Evolutionary conservation across 2,329 filamentous ascomycete species (phyloP), one percentile per base, ranked within the genome.

Genomic region (Pestalotiopsis sp.): DNA sequence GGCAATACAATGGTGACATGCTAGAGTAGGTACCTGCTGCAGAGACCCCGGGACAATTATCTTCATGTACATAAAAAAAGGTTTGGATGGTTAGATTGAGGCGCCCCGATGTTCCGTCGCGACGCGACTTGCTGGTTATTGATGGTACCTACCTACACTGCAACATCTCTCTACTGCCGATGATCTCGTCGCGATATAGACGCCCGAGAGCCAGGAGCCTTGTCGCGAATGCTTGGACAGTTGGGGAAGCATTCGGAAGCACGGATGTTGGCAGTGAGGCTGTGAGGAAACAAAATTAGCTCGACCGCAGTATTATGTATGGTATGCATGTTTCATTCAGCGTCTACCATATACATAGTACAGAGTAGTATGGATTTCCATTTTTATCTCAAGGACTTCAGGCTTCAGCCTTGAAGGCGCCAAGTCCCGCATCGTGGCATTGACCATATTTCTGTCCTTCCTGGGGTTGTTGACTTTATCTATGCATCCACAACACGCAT

Each of bases 301-400:
- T 59, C 57, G 57, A 9, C 23, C 17, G 17, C 17, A n/a, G 45
- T 23, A 52, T 52, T n/a, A n/a, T 23, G 17, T n/a, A 52, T 52
- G 45, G 17, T n/a, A 52, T 52, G 45, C 56, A 67, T 64, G 68
- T 68, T 45, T 65, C 63, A 59, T 13, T 59, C 57, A 36, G 56
- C 56, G 20, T 41, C 36, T 41, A 36, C 9, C 49, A 66, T 66
- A 52, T 60, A 60, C 4, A 41, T 13, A 60, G 60, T 38, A 56
- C 39, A 25, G 36, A 13, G 23, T 20, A 41, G 31, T 12, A 45
- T 57, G 31, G 25, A 39, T 57, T 23, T 58, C 64, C 57, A 41
- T 58, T 66, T 65, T 39, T 52, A 52, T 52, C 45, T n/a, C 17
- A 52, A 20, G 45, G 20, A 17, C 20, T 20, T 52, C n/a, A 52